phyloP scores from a whole-genome alignment of 768 basidiomycete genomes.

The Mycena leptocephala region DNA sequence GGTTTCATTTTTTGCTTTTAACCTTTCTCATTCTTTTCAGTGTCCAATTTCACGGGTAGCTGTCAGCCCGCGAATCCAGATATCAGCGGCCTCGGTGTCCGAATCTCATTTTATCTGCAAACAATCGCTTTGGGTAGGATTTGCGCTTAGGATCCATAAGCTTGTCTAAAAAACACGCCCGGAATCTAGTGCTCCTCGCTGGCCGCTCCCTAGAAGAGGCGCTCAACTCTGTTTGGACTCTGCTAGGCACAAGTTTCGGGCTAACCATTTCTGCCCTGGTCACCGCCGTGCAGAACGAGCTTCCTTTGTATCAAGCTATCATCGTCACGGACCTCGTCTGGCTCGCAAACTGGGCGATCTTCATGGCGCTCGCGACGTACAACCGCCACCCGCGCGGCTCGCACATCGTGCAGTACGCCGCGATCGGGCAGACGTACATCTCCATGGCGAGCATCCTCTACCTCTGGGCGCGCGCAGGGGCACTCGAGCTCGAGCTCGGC shows the following conservation, averaged over 20 bases:
- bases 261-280: constrained; percentile 43
- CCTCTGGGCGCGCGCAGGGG: constrained; percentile 27
- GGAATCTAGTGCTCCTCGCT: constrained; percentile 37
- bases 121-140: constrained; percentile 37
- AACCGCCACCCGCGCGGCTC: constrained; percentile 36
- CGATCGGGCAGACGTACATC: constrained; percentile 41
- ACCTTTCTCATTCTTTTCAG: no score
- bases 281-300: constrained; percentile 30
- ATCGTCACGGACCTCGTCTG: constrained; percentile 43
- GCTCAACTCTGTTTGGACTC: constrained; percentile 43
- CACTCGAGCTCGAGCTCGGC: neutral
- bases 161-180: no score
- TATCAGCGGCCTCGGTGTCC: constrained; percentile 44
- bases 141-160: neutral
- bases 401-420: constrained; percentile 35
- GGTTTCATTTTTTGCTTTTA: no score
- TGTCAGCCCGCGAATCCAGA: constrained; percentile 40
- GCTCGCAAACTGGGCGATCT: constrained; percentile 44
- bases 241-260: constrained; percentile 43
- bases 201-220: constrained; percentile 41
- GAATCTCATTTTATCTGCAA: constrained; percentile 44
- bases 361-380: constrained; percentile 45
- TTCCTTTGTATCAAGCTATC: constrained; percentile 44
- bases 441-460: constrained; percentile 34
- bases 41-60: no score